These are phyloP conservation scores for Lipomyces sp. DNA, from an alignment of 805 yeast genomes.

Conservation along the genomic window DNA sequence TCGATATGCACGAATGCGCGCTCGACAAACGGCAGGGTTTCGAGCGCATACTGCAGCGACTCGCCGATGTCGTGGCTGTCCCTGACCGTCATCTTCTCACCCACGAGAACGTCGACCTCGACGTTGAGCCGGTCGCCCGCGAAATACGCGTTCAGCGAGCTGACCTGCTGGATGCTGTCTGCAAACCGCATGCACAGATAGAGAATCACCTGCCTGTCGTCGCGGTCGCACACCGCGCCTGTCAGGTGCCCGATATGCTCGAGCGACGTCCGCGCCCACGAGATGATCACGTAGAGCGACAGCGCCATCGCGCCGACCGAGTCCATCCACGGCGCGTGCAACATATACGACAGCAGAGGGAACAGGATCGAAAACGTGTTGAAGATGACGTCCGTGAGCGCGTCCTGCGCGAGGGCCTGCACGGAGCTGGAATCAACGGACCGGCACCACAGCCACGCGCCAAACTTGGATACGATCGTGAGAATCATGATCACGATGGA, in stretches of 20 bases:
- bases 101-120: conserved; percentile 68
- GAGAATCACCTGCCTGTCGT: conserved; percentile 62
- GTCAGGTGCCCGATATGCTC: conserved; percentile 74
- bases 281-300: conserved; percentile 57
- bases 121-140: conserved; percentile 74
- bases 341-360: conserved; percentile 58
- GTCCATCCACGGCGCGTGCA: conserved; percentile 66
- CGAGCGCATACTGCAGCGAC: conserved; percentile 75
- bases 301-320: conserved; percentile 67
- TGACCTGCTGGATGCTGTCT: conserved; percentile 59
- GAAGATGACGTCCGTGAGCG: conserved; percentile 70
- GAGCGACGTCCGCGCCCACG: conserved; percentile 60
- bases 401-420: conserved; percentile 78
- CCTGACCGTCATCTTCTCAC: conserved; percentile 49
- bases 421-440: conserved; percentile 61
- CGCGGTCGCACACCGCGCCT: conserved; percentile 63
- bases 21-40: conserved; percentile 71
- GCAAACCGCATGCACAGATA: conserved; percentile 70
- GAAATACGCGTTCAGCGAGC: conserved; percentile 68
- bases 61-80: conserved; percentile 81
- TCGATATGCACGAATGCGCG: conserved; percentile 81
- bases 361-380: conserved; percentile 59
- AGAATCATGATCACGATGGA: conserved; percentile 57
- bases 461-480: conserved; percentile 58
- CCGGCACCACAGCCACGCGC: conserved; percentile 62